Evolutionary conservation across 2,329 filamentous ascomycete species (phyloP).

Genomic region (Calycina marina): DNA sequence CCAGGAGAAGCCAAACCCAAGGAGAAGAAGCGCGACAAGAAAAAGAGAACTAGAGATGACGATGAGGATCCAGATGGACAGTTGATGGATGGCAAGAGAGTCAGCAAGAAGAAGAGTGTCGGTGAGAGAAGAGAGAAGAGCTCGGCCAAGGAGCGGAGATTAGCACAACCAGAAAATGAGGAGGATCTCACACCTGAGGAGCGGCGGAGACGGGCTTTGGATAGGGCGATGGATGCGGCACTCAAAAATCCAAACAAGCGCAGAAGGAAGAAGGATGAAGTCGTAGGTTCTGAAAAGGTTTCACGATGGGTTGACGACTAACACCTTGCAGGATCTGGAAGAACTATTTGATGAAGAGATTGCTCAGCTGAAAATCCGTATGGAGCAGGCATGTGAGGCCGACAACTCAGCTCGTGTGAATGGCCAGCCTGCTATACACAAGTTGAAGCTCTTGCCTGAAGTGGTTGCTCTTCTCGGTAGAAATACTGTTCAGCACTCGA

Average conservation of each 20-base stretch:
- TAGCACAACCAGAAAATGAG: slow-evolving; percentile 54
- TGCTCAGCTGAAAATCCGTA: slow-evolving; percentile 70
- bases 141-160: slow-evolving; percentile 27
- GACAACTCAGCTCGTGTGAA: slow-evolving; percentile 72
- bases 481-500: slow-evolving; percentile 68
- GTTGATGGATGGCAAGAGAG: slow-evolving; percentile 37
- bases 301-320: slow-evolving; percentile 6
- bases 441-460: slow-evolving; percentile 84
- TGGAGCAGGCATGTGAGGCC: slow-evolving; percentile 78
- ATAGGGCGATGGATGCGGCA: slow-evolving; percentile 76
- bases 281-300: slow-evolving; percentile 42
- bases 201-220: slow-evolving; percentile 67
- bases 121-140: slow-evolving; percentile 22
- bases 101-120: slow-evolving; percentile 23
- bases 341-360: slow-evolving; percentile 83
- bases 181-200: slow-evolving; percentile 74
- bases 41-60: slow-evolving; percentile 41
- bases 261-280: slow-evolving; percentile 67
- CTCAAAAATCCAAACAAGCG: slow-evolving; percentile 63
- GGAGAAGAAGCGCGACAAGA: slow-evolving; percentile 48
- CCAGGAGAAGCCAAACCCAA: slow-evolving; percentile 56
- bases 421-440: slow-evolving; percentile 73
- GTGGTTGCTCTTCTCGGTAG: slow-evolving; percentile 81
- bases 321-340: slow-evolving; percentile 57
- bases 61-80: slow-evolving; percentile 31